phyloP scores from a whole-genome alignment of 164 flowering plant species.

The Buxus sempervirens region DNA sequence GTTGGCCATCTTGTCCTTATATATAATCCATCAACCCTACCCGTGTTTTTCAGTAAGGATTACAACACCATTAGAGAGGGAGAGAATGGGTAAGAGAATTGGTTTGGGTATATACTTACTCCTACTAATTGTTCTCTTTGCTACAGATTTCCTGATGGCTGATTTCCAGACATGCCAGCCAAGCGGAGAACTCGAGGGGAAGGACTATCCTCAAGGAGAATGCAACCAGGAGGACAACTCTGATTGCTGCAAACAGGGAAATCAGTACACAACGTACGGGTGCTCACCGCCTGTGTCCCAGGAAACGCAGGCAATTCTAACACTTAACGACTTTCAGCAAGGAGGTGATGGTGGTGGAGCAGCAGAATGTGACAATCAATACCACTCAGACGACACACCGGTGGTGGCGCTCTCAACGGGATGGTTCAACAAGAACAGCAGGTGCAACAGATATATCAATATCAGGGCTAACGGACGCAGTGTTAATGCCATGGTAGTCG shows the following conservation, averaged over 20 bases:
- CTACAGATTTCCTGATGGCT: neutral
- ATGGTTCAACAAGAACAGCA: constrained; percentile 5
- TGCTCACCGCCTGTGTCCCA: constrained; percentile 19
- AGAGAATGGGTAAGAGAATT: too few relatives aligned
- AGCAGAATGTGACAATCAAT: constrained; percentile 15
- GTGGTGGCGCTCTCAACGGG: constrained; percentile 17
- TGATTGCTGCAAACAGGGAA: constrained; percentile 21
- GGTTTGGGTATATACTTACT: neutral
- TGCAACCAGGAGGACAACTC: constrained; percentile 18
- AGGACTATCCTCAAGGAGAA: constrained; percentile 6
- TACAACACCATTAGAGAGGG: too few relatives aligned
- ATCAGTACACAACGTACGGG: constrained; percentile 11
- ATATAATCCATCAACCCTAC: too few relatives aligned
- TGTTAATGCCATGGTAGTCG: constrained; percentile 29
- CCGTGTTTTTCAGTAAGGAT: too few relatives aligned
- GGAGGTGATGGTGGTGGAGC: constrained; percentile 23
- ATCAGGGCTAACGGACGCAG: constrained; percentile 23
- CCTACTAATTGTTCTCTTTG: neutral
- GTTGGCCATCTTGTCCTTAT: too few relatives aligned
- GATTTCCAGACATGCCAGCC: constrained; percentile 14
- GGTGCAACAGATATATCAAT: constrained; percentile 22
- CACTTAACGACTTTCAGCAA: constrained; percentile 11
- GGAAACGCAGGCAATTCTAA: constrained; percentile 13
- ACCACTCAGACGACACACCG: constrained; percentile 15
- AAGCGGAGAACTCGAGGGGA: constrained; percentile 18